Conservation (phyloP, 305 asterid species). For the Stenogyne calaminthoides region DNA sequence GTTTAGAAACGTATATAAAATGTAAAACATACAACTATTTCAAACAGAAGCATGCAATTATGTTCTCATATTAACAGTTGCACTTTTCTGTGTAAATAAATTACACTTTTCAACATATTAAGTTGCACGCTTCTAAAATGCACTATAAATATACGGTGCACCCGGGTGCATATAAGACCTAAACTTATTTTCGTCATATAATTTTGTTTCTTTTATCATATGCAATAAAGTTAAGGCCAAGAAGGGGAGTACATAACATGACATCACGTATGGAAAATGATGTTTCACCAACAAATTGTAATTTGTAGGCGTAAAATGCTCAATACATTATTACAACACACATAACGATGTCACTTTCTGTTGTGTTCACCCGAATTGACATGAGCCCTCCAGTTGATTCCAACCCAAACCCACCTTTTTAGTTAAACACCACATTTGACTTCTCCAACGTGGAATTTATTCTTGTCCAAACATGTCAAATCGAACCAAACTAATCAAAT, state of each 20-base stretch:
- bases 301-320: neutral
- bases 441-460: neutral
- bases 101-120: too few relatives aligned
- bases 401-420: neutral
- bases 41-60: too few relatives aligned
- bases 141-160: too few relatives aligned
- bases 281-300: constrained; percentile 14
- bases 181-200: neutral
- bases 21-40: too few relatives aligned
- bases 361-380: neutral
- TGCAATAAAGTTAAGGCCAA: neutral
- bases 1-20: too few relatives aligned
- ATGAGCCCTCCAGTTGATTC: neutral
- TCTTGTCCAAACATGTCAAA: constrained; percentile 12
- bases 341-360: neutral
- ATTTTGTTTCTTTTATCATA: neutral
- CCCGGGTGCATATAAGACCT: too few relatives aligned
- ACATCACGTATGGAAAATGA: constrained; percentile 21
- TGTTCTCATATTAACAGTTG: too few relatives aligned
- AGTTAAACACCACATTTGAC: constrained; percentile 15
- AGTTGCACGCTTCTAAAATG: too few relatives aligned
- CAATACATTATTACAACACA: neutral
- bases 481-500: neutral
- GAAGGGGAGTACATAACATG: neutral
- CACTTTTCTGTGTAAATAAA: too few relatives aligned